Percentiles rank a stretch among this genome's conserved stretches.
Evolutionary conservation across 495 filamentous ascomycete genomes (phyloP).

Genomic region (Annulohypoxylon stygium): DNA sequence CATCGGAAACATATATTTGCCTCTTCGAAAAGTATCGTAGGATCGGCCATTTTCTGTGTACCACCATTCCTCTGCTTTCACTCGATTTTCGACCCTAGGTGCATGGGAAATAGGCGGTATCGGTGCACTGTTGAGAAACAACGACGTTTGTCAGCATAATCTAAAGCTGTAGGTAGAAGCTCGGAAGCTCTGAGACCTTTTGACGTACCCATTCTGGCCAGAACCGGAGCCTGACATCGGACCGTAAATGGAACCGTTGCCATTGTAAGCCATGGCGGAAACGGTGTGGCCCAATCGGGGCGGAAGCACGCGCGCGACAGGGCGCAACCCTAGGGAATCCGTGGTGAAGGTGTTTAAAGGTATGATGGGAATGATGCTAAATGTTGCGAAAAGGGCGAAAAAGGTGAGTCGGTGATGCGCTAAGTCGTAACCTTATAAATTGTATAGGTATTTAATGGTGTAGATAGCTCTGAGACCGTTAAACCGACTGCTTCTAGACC

Average conservation of each 20-base stretch:
- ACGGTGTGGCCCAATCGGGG: constrained; percentile 40
- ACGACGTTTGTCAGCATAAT: constrained; percentile 25
- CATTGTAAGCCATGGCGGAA: constrained; percentile 48
- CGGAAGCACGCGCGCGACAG: constrained; percentile 35
- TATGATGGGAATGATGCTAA: constrained; percentile 13
- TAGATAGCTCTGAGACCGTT: constrained; percentile 34
- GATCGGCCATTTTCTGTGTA: constrained; percentile 69
- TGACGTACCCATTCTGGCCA: constrained; percentile 38
- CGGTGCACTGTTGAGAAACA: constrained; percentile 16
- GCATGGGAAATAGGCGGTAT: constrained; percentile 34
- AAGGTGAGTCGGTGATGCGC: constrained; percentile 28
- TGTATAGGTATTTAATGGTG: background rate
- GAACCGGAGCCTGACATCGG: constrained; percentile 17
- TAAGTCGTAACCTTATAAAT: constrained; percentile 13
- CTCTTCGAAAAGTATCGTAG: constrained; percentile 68
- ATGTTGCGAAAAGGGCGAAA: constrained; percentile 39
- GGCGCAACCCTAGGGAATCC: constrained; percentile 20
- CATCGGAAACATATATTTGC: constrained; percentile 72
- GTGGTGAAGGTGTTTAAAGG: constrained; percentile 11
- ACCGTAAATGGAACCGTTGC: constrained; percentile 44
- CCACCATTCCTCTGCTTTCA: constrained; percentile 51
- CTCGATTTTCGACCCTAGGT: constrained; percentile 44
- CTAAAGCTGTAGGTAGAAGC: constrained; percentile 36
- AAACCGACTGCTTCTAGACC: constrained; percentile 22
- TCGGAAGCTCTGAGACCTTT: constrained; percentile 19